A percentile compares a stretch with the other conserved stretches of the same genome.
Evolutionary conservation across 129 eudicot genomes (phyloP).

Genomic region (Logfia minima): DNA sequence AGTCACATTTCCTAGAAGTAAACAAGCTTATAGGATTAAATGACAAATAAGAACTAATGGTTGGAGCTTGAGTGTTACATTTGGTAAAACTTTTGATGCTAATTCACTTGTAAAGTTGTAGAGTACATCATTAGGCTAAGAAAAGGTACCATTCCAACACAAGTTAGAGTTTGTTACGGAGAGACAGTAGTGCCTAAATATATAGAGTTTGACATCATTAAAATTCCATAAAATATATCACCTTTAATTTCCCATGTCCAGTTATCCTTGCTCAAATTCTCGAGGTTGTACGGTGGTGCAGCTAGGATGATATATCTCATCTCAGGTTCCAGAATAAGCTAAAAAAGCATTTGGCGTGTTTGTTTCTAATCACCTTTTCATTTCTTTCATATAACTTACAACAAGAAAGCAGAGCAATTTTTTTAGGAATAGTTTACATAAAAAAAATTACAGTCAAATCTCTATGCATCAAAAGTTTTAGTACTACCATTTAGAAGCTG

Average conservation of each 20-base stretch:
- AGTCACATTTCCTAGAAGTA: not conserved
- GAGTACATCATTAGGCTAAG: not conserved
- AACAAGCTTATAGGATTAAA: not conserved
- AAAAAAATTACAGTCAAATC: not conserved
- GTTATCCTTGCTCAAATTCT: no score
- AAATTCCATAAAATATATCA: no score
- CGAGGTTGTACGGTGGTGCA: no score
- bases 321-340: no score
- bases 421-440: not conserved
- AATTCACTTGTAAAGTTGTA: not conserved
- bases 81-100: not conserved
- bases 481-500: not conserved
- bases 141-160: not conserved
- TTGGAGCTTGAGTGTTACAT: not conserved
- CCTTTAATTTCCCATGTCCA: no score
- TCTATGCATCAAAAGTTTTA: not conserved
- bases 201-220: no score
- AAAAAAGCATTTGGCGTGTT: not conserved
- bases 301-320: no score
- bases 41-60: not conserved
- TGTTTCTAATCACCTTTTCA: not conserved
- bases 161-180: no score
- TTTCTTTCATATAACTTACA: not conserved
- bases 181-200: no score
- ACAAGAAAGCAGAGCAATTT: not conserved